Evolutionary conservation across 768 basidiomycete species (phyloP), one percentile per base, ranked within the genome.

Genomic region (Lactifluus echinatus): DNA sequence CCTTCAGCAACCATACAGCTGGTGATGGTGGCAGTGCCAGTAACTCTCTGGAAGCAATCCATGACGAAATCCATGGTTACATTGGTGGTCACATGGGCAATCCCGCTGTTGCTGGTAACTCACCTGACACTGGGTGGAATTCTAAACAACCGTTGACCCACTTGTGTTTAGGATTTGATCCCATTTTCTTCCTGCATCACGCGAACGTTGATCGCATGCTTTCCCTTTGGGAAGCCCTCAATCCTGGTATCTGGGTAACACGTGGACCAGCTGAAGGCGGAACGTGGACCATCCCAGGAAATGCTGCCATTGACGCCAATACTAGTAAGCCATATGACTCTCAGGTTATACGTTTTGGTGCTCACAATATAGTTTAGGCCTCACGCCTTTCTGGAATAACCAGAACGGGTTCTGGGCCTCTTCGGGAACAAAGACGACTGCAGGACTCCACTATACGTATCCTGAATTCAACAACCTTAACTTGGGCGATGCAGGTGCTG

Each of bases 151-250:
- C 17, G 26, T 24, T 57, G 31, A 57, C 29, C 14, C 6, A 19
- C 17, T 70, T 39, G 69, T 73, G 23, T 33, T 17, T 52, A 76
- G 79, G 69, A 0, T 77, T 79, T 56, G 80, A 81, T 62, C 78
- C 78, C 0, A 74, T 79, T 58, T 80, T 82, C 70, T 80, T 72
- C 66, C 63, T 81, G 58, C 80, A 81, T 59, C 80, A 82, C 62
- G 60, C 66, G 56, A 78, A 82, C 45, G 78, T 80, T 24, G 80
- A 82, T 56, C 75, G 79, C 21, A 19, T 79, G 59, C 67, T 80
- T 23, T 70, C 78, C 8, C 67, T 81, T 17, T 81, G 79, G 80
- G 67, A 71, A 5, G 78, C 76, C 1, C 56, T 80, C 43, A 72
- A 80, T 59, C 73, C 69, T 0, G 65, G 61, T 3, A 70, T 74